phyloP scores from a whole-genome alignment of 2,329 filamentous ascomycete genomes.

The Colletotrichum sublineola region DNA sequence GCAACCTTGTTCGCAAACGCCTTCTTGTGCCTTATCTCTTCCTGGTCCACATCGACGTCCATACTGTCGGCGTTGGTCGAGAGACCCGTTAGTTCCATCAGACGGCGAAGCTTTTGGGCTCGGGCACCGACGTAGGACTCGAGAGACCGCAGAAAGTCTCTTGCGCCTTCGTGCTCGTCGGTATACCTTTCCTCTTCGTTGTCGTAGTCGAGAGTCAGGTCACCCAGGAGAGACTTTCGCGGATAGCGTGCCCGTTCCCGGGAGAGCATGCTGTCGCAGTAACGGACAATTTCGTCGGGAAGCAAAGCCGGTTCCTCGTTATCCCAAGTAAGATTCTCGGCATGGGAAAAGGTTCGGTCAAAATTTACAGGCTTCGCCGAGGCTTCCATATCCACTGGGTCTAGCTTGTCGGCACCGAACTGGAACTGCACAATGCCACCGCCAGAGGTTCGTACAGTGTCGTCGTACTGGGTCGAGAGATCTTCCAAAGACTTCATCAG shows the following conservation, averaged over 20 bases:
- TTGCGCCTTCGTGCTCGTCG: slow-evolving; percentile 84
- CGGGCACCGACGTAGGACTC: slow-evolving; percentile 76
- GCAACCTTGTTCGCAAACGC: slow-evolving; percentile 77
- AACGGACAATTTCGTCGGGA: slow-evolving; percentile 78
- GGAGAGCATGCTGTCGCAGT: slow-evolving; percentile 77
- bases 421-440: slow-evolving; percentile 95
- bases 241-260: slow-evolving; percentile 75
- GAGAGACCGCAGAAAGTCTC: slow-evolving; percentile 85
- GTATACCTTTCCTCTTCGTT: slow-evolving; percentile 77
- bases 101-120: slow-evolving; percentile 67
- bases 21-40: slow-evolving; percentile 49
- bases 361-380: slow-evolving; percentile 93
- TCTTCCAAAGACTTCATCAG: slow-evolving; percentile 99
- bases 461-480: slow-evolving; percentile 91
- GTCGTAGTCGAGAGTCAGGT: slow-evolving; percentile 74
- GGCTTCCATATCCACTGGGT: slow-evolving; percentile 98
- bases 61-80: slow-evolving; percentile 43
- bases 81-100: slow-evolving; percentile 40
- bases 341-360: slow-evolving; percentile 88
- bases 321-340: slow-evolving; percentile 81
- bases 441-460: slow-evolving; percentile 92
- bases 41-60: slow-evolving; percentile 47
- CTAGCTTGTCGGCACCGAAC: slow-evolving; percentile 94
- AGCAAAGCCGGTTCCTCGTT: slow-evolving; percentile 81
- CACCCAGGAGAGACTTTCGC: slow-evolving; percentile 71